Percentiles rank a stretch among this genome's conserved stretches.
These are phyloP conservation scores for Isabelozyma rhagii DNA, from an alignment of 805 yeast genomes.

Conservation along the genomic window DNA sequence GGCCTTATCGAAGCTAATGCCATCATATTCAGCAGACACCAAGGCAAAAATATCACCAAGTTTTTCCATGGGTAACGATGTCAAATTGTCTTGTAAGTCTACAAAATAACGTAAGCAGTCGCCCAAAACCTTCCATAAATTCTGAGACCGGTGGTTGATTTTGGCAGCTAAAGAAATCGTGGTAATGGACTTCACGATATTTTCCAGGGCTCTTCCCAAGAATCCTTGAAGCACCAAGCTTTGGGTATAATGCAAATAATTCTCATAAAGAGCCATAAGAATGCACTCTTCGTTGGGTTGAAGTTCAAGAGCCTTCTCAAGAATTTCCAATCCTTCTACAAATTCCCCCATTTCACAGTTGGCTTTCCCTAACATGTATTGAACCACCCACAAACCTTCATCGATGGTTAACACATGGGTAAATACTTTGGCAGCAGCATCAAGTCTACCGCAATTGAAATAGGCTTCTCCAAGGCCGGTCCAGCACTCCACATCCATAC, in stretches of 20 bases:
- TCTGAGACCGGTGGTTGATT: constrained; percentile 39
- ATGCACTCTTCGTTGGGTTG: constrained; percentile 48
- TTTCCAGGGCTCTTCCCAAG: constrained; percentile 59
- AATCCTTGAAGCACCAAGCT: constrained; percentile 57
- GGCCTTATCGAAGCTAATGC: constrained; percentile 14
- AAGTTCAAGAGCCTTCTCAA: constrained; percentile 39
- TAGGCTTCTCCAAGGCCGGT: constrained; percentile 97
- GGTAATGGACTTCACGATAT: constrained; percentile 46
- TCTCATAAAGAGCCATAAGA: constrained; percentile 53
- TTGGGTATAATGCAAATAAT: constrained; percentile 52
- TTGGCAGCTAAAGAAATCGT: constrained; percentile 36
- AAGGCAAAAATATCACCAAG: constrained; percentile 16
- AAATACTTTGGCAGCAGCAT: constrained; percentile 84
- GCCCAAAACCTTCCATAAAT: constrained; percentile 65
- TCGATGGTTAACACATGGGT: constrained; percentile 56
- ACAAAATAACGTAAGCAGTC: constrained; percentile 56
- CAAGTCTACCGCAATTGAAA: constrained; percentile 74
- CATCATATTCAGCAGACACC: constrained; percentile 11
- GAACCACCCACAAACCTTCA: constrained; percentile 56
- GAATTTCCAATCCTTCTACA: constrained; percentile 52
- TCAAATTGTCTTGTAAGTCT: constrained; percentile 51
- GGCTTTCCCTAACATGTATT: constrained; percentile 65
- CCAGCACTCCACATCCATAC: constrained; percentile 79
- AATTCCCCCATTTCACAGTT: constrained; percentile 63
- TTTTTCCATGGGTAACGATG: constrained; percentile 43